Evolutionary conservation across 352 stramenopile genomes (phyloP).

Genomic region (Phytophthora quininea): DNA sequence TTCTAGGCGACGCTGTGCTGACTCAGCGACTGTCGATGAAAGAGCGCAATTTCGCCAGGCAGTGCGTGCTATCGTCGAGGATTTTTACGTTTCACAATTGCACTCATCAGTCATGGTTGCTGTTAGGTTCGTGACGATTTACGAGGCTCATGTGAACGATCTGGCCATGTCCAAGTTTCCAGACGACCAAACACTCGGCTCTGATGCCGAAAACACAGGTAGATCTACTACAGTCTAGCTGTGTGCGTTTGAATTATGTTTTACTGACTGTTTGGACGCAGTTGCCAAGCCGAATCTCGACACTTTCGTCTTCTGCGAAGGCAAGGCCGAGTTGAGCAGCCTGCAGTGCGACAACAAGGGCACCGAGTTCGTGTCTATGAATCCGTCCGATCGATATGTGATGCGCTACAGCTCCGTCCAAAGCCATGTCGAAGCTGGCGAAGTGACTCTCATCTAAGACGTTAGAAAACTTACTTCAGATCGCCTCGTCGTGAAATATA

Average conservation of each 20-base stretch:
- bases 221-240: not conserved
- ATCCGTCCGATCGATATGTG: constrained; percentile 67
- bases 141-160: constrained; percentile 78
- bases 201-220: constrained; percentile 78
- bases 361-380: constrained; percentile 65
- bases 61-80: constrained; percentile 42
- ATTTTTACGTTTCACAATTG: constrained; percentile 6
- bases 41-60: constrained; percentile 75
- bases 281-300: constrained; percentile 78
- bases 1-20: constrained; percentile 52
- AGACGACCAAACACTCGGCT: constrained; percentile 52
- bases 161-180: constrained; percentile 68
- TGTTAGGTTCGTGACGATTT: constrained; percentile 57
- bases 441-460: constrained; percentile 57
- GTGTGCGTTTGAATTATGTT: not conserved
- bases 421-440: constrained; percentile 58
- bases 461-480: constrained; percentile 20
- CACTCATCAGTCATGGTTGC: not conserved
- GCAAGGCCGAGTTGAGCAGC: constrained; percentile 52
- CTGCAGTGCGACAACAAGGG: constrained; percentile 81
- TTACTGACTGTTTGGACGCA: constrained; percentile 22
- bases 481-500: constrained; percentile 30
- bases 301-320: constrained; percentile 85
- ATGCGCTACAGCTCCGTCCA: constrained; percentile 73
- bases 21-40: constrained; percentile 71